Percentiles rank a stretch among this genome's conserved stretches.
Evolutionary conservation across 805 yeast species (phyloP).

Genomic region (Candida easanensis): DNA sequence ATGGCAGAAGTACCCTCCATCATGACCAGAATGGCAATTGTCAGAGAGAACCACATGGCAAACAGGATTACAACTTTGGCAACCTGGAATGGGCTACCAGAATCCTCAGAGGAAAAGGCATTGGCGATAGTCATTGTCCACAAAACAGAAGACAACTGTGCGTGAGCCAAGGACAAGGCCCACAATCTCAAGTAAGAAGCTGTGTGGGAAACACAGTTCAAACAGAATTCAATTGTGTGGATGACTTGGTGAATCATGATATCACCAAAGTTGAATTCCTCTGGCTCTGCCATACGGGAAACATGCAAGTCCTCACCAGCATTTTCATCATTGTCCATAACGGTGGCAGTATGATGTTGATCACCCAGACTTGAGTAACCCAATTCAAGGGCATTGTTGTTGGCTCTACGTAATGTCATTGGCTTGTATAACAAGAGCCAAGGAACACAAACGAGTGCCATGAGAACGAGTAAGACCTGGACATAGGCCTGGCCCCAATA

Average conservation of each 20-base stretch:
- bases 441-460: conserved; percentile 89
- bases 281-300: conserved; percentile 36
- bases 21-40: conserved; percentile 85
- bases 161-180: conserved; percentile 98
- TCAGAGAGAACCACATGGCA: conserved; percentile 91
- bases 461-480: conserved; percentile 65
- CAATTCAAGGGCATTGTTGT: conserved; percentile 47
- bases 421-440: conserved; percentile 90
- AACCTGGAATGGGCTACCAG: conserved; percentile 53
- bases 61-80: conserved; percentile 73
- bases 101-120: conserved; percentile 56
- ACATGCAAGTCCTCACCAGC: conserved; percentile 25
- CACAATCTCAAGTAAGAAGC: conserved; percentile 96
- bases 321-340: conserved; percentile 47
- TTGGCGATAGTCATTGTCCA: conserved; percentile 93
- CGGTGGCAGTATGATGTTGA: conserved; percentile 34
- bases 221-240: conserved; percentile 96
- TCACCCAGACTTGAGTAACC: conserved; percentile 48
- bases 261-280: conserved; percentile 80
- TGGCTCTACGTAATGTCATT: conserved; percentile 31
- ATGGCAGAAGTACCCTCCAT: conserved; percentile 99
- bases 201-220: conserved; percentile 96
- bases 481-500: conserved; percentile 77
- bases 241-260: conserved; percentile 97
- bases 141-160: conserved; percentile 89